Evolutionary conservation across 2,329 filamentous ascomycete genomes (phyloP).

Genomic region (Dissoconium aciculare): DNA sequence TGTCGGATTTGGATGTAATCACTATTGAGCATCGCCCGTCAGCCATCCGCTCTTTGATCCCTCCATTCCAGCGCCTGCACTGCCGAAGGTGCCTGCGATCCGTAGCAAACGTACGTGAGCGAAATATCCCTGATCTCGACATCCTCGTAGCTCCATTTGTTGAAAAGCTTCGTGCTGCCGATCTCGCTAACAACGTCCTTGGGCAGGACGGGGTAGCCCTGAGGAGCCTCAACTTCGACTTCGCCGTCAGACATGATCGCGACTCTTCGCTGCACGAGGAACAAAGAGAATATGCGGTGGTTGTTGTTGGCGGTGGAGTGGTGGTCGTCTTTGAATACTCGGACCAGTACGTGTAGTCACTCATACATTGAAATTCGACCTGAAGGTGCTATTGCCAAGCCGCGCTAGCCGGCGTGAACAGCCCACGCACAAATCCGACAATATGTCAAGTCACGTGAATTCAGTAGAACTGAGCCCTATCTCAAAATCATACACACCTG

Average conservation of each 20-base stretch:
- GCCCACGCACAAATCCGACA: too few relatives aligned
- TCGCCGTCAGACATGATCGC: constrained; percentile 87
- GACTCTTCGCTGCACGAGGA: background rate
- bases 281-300: background rate
- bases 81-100: too few relatives aligned
- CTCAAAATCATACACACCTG: too few relatives aligned
- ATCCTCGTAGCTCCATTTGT: constrained; percentile 97
- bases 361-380: constrained; percentile 1
- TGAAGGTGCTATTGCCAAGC: background rate
- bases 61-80: too few relatives aligned
- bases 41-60: constrained; percentile 18
- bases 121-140: constrained; percentile 99
- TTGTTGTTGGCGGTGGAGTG: background rate
- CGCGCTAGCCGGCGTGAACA: too few relatives aligned
- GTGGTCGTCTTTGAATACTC: background rate
- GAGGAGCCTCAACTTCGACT: constrained; percentile 84
- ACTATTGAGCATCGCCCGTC: constrained; percentile 39
- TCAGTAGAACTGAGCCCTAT: too few relatives aligned
- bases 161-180: constrained; percentile 91
- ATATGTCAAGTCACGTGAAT: too few relatives aligned
- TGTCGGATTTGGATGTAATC: constrained; percentile 99
- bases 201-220: constrained; percentile 67
- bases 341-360: constrained; percentile 1
- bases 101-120: constrained; percentile 63
- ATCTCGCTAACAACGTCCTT: constrained; percentile 84